phyloP scores from a whole-genome alignment of 495 filamentous ascomycete genomes.

The Pyrenopolyporus hunteri region DNA sequence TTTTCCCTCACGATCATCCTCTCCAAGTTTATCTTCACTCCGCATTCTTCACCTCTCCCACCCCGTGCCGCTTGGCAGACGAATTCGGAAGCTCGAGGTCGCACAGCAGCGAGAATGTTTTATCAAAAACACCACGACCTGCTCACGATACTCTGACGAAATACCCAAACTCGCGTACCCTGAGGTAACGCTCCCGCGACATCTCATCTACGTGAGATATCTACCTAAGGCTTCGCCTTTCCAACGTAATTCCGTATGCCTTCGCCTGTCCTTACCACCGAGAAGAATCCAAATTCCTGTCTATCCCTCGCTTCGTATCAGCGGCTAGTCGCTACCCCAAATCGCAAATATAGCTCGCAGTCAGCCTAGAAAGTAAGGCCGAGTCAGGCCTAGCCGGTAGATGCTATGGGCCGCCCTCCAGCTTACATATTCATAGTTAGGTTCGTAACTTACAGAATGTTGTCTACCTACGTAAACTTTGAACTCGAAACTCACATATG shows the following conservation, averaged over 20 bases:
- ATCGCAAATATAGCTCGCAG: background rate
- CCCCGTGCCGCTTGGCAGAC: background rate
- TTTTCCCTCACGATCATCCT: slow-evolving; percentile 16
- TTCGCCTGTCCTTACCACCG: too few species aligned
- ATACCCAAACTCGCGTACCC: slow-evolving; percentile 21
- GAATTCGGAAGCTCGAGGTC: background rate
- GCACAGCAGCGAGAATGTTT: slow-evolving; percentile 14
- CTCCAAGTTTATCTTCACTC: slow-evolving; percentile 1
- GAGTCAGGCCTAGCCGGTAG: slow-evolving; percentile 11
- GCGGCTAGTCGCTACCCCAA: too few species aligned
- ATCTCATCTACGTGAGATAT: background rate
- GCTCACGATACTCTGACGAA: slow-evolving; percentile 12
- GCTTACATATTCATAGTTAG: slow-evolving; percentile 77
- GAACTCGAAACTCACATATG: slow-evolving; percentile 11
- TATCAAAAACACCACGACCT: slow-evolving; percentile 7
- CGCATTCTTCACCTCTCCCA: background rate
- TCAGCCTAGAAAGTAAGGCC: background rate
- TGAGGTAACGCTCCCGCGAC: background rate
- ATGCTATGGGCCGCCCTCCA: slow-evolving; percentile 53
- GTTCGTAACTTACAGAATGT: slow-evolving; percentile 52
- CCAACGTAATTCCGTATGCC: too few species aligned
- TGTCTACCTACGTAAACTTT: background rate
- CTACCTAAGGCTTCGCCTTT: too few species aligned
- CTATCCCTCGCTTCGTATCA: too few species aligned
- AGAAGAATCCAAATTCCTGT: too few species aligned